A percentile compares a stretch with the other conserved stretches of the same genome.
These are phyloP conservation scores for Fusarium pseudoanthophilum DNA, from an alignment of 2,329 filamentous ascomycete genomes.

Conservation along the genomic window DNA sequence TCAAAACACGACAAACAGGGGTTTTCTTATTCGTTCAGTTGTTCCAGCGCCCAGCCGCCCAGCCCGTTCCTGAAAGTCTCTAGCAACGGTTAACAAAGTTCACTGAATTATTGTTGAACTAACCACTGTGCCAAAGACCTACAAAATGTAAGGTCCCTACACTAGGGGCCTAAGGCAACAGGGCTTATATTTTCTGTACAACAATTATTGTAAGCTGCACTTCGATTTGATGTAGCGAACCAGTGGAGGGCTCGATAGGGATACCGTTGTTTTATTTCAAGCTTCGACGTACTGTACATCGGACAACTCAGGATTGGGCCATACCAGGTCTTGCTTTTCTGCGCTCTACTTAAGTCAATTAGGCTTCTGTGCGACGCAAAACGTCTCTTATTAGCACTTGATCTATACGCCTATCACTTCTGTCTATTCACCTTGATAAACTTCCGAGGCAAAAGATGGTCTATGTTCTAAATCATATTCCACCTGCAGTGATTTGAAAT, in stretches of 20 bases:
- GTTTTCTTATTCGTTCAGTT: slow-evolving; percentile 22
- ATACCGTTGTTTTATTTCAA: neutral
- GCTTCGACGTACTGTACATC: slow-evolving; percentile 1
- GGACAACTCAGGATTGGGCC: neutral
- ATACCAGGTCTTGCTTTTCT: neutral
- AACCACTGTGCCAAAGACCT: too few species aligned
- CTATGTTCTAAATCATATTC: neutral
- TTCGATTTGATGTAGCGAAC: neutral
- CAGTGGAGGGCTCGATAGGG: neutral
- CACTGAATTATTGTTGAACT: neutral
- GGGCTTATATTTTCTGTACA: too few species aligned
- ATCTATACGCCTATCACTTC: neutral
- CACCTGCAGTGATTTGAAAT: neutral
- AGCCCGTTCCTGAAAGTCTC: slow-evolving; percentile 8
- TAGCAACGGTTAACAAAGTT: neutral
- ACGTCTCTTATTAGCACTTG: neutral
- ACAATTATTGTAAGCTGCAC: neutral
- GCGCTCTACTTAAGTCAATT: neutral
- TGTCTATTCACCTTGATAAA: neutral
- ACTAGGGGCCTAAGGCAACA: too few species aligned
- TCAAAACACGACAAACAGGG: slow-evolving; percentile 36
- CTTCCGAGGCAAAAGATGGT: neutral
- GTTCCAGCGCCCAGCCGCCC: neutral
- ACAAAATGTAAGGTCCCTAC: too few species aligned
- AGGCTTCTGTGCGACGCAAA: neutral